A percentile compares a stretch with the other conserved stretches of the same genome.
phyloP scores from a whole-genome alignment of 2,329 filamentous ascomycete species.

The Pseudogymnoascus destructans region DNA sequence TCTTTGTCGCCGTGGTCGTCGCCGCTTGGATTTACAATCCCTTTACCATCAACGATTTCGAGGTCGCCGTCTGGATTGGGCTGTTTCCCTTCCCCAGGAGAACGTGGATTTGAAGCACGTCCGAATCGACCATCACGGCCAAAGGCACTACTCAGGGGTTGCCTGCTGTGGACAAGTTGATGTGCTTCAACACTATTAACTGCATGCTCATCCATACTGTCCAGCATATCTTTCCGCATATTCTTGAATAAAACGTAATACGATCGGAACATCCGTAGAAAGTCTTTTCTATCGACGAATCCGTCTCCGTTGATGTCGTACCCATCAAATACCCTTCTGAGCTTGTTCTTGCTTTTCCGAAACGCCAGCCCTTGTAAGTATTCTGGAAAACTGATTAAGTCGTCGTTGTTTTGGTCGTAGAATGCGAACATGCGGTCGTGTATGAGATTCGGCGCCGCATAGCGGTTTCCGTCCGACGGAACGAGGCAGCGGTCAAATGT shows the following conservation, averaged over 20 bases:
- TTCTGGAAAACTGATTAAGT: constrained; percentile 82
- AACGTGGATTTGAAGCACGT: constrained; percentile 43
- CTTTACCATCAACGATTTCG: constrained; percentile 46
- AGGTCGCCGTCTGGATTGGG: constrained; percentile 49
- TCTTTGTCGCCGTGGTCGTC: constrained; percentile 32
- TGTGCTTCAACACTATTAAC: constrained; percentile 63
- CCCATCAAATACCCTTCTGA: constrained; percentile 66
- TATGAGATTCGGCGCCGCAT: constrained; percentile 73
- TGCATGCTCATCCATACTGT: constrained; percentile 64
- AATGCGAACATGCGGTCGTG: constrained; percentile 96
- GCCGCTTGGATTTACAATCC: constrained; percentile 45
- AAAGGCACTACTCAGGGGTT: constrained; percentile 62
- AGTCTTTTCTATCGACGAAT: constrained; percentile 73
- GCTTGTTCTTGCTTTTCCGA: constrained; percentile 52
- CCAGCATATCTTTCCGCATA: constrained; percentile 71
- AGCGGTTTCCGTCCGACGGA: constrained; percentile 65
- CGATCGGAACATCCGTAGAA: constrained; percentile 79
- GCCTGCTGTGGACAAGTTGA: constrained; percentile 60
- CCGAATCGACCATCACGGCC: constrained; percentile 60
- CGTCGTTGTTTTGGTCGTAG: constrained; percentile 84
- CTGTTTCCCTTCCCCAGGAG: constrained; percentile 50
- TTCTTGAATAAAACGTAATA: constrained; percentile 87
- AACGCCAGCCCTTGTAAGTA: constrained; percentile 74
- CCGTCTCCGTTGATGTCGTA: constrained; percentile 88
- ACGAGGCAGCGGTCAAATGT: constrained; percentile 88